Percentiles rank a stretch among this genome's conserved stretches.
These are phyloP conservation scores for Aspergillus sp. DNA, from an alignment of 2,329 filamentous ascomycete species.

Conservation along the genomic window DNA sequence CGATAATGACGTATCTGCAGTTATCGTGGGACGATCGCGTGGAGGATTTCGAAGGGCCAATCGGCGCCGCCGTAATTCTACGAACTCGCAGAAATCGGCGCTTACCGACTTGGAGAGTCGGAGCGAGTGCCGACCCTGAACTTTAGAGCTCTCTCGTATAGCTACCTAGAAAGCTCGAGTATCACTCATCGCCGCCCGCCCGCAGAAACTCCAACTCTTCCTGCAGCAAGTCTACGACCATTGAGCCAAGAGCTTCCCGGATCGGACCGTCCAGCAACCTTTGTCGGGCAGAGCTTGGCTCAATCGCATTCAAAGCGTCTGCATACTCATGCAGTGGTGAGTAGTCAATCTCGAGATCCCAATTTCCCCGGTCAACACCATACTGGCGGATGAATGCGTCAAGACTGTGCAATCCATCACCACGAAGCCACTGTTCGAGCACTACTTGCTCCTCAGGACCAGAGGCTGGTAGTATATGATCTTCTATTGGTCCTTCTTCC, in stretches of 20 bases:
- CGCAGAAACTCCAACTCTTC: constrained; percentile 42
- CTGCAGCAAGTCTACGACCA: constrained; percentile 42
- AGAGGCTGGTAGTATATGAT: constrained; percentile 26
- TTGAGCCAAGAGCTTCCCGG: constrained; percentile 38
- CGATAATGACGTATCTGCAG: background rate
- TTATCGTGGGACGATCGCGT: background rate
- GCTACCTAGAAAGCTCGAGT: constrained; percentile 1
- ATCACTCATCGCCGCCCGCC: constrained; percentile 30
- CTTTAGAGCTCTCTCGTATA: too few species aligned
- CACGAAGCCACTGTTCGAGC: constrained; percentile 40
- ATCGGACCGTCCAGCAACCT: constrained; percentile 37
- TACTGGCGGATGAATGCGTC: constrained; percentile 42
- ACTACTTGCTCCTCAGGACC: constrained; percentile 32
- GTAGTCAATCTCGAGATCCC: constrained; percentile 42
- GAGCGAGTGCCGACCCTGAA: too few species aligned
- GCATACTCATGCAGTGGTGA: constrained; percentile 43
- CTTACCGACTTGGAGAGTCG: background rate
- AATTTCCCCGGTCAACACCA: constrained; percentile 49
- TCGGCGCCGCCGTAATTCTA: constrained; percentile 6
- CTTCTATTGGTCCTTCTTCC: constrained; percentile 19
- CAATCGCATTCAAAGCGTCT: constrained; percentile 34
- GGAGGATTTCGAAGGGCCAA: constrained; percentile 5
- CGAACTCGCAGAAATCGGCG: background rate
- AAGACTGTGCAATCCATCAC: constrained; percentile 39
- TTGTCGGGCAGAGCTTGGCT: constrained; percentile 32